Evolutionary conservation across 163 green algal species (phyloP).

Genomic region (Chlorella variabilis): DNA sequence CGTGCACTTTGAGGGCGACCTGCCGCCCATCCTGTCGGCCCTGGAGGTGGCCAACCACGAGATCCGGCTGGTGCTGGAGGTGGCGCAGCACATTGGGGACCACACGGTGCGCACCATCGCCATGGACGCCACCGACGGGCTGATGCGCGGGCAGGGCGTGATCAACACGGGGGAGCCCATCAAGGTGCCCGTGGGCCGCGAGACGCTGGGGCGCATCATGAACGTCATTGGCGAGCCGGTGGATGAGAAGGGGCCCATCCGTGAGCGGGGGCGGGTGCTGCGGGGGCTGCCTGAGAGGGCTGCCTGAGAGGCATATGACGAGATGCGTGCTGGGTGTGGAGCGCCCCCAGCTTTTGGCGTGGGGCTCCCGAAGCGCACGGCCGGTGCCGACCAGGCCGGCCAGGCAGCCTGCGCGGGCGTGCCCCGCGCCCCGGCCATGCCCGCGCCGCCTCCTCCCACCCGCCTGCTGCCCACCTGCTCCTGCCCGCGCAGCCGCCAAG

Average conservation of each 20-base stretch:
- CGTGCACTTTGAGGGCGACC: conserved; percentile 96
- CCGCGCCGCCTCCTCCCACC: no score
- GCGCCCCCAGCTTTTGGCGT: no score
- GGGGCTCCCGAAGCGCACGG: no score
- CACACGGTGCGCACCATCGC: conserved; percentile 97
- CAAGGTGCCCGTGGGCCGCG: conserved; percentile 97
- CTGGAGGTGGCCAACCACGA: conserved; percentile 94
- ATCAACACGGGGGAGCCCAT: conserved; percentile 94
- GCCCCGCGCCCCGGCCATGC: no score
- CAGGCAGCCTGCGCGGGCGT: no score
- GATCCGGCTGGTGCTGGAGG: conserved; percentile 96
- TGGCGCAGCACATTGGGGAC: conserved; percentile 97
- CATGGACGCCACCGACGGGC: conserved; percentile 98
- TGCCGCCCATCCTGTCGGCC: conserved; percentile 92
- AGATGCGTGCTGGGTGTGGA: no score
- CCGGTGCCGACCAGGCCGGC: no score
- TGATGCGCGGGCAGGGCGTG: conserved; percentile 95
- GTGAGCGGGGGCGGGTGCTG: conserved; percentile 59
- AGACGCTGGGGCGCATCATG: conserved; percentile 98
- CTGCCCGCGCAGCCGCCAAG: conserved; percentile 70
- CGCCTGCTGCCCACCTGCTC: background rate
- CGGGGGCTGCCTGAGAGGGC: no score
- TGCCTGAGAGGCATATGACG: no score
- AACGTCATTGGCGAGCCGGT: conserved; percentile 99
- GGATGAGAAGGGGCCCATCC: conserved; percentile 96